Conservation (phyloP, 768 basidiomycete genomes). For the Pisolithus microcarpus region DNA sequence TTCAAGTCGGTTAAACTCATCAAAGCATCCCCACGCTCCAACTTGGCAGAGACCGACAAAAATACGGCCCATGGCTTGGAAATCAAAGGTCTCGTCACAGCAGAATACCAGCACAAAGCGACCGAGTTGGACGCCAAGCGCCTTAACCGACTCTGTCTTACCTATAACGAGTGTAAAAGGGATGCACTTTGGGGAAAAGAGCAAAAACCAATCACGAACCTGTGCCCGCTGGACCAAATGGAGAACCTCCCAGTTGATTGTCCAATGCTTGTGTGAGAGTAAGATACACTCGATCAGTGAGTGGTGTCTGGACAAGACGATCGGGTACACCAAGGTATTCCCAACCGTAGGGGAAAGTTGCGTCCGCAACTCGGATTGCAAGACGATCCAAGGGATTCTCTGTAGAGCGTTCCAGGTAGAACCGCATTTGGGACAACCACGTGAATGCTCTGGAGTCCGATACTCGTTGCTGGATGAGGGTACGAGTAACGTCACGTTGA, state of each 20-base stretch:
- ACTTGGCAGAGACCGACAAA: constrained; percentile 99
- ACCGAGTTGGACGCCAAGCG: constrained; percentile 93
- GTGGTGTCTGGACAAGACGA: constrained; percentile 93
- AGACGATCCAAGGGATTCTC: constrained; percentile 78
- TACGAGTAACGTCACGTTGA: constrained; percentile 89
- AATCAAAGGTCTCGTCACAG: constrained; percentile 99
- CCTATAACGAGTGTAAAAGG: constrained; percentile 38
- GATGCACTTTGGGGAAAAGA: neutral
- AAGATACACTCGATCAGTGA: constrained; percentile 95
- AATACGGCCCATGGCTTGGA: constrained; percentile 99
- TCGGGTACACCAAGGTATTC: constrained; percentile 98
- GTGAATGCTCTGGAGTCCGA: constrained; percentile 67
- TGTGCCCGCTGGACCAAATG: constrained; percentile 97
- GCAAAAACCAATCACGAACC: constrained; percentile 37
- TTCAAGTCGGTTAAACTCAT: constrained; percentile 96
- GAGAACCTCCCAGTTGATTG: constrained; percentile 92
- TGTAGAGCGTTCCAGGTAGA: constrained; percentile 72
- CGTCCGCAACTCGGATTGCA: constrained; percentile 79
- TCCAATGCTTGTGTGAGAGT: constrained; percentile 94
- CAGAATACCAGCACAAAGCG: constrained; percentile 99
- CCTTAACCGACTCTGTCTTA: constrained; percentile 99
- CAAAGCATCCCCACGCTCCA: constrained; percentile 98
- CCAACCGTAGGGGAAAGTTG: constrained; percentile 94
- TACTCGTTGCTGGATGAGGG: constrained; percentile 61
- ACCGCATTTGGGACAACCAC: constrained; percentile 99